A percentile compares a stretch with the other conserved stretches of the same genome.
These are phyloP conservation scores for Saccharomyces mikatae DNA, from an alignment of 805 yeast species.

Conservation along the genomic window DNA sequence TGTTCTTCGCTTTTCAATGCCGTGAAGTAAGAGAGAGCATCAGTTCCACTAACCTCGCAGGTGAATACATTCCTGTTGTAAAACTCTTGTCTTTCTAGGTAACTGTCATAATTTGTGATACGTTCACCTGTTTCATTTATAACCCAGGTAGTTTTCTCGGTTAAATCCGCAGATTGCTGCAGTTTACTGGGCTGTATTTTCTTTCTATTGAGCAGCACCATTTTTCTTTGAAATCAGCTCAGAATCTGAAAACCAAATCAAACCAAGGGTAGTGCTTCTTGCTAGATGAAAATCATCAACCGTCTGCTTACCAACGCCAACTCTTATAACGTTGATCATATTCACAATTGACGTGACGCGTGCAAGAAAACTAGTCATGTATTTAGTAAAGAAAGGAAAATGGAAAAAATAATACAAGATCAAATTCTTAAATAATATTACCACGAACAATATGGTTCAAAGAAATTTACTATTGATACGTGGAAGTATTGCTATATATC, in stretches of 20 bases:
- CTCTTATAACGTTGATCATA: neutral
- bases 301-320: neutral
- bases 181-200: neutral
- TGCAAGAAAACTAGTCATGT: neutral
- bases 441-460: neutral
- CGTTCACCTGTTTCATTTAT: conserved; percentile 82
- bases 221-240: neutral
- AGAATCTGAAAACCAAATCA: neutral
- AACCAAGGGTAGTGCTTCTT: neutral
- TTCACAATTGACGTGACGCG: neutral
- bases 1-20: conserved; percentile 67
- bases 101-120: conserved; percentile 71
- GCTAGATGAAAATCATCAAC: neutral
- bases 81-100: conserved; percentile 57
- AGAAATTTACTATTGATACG: neutral
- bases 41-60: conserved; percentile 87
- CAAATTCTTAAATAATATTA: too few species aligned
- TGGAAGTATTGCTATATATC: neutral
- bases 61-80: conserved; percentile 68
- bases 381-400: too few species aligned
- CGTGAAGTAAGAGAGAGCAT: conserved; percentile 79
- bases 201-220: neutral
- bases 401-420: too few species aligned
- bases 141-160: conserved; percentile 50
- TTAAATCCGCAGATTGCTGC: neutral